Percentiles rank a stretch among this genome's conserved stretches.
These are phyloP conservation scores for Fragaria iinumae DNA, from an alignment of 306 rosid species.

Conservation along the genomic window DNA sequence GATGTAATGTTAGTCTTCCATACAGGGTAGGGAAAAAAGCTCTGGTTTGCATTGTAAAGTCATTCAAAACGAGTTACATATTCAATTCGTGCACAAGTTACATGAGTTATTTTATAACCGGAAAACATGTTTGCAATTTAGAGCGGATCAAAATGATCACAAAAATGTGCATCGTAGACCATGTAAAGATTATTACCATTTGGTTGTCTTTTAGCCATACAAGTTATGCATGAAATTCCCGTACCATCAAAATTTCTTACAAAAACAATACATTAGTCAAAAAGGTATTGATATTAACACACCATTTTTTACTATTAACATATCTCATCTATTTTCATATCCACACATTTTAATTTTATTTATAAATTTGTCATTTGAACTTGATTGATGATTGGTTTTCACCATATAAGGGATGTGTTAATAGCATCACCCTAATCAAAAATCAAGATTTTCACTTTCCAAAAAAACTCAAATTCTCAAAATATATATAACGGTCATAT, in stretches of 20 bases:
- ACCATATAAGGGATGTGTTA: too few species aligned
- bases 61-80: not conserved
- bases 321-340: too few species aligned
- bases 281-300: not conserved
- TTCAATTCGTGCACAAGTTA: not conserved
- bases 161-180: not conserved
- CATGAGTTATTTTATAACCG: not conserved
- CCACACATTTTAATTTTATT: too few species aligned
- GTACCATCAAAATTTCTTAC: not conserved
- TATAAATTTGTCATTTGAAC: too few species aligned
- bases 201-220: not conserved
- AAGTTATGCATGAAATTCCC: not conserved
- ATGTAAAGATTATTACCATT: not conserved
- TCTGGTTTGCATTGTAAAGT: not conserved
- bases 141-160: not conserved
- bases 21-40: not conserved
- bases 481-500: not conserved
- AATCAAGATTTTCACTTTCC: not conserved
- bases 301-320: too few species aligned
- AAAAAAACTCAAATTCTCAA: not conserved
- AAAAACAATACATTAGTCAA: not conserved
- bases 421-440: not conserved
- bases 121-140: not conserved
- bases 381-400: too few species aligned
- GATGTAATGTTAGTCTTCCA: not conserved